A percentile compares a stretch with the other conserved stretches of the same genome.
These are phyloP conservation scores for Talaromyces thailandensis DNA, from an alignment of 495 filamentous ascomycete genomes.

Conservation along the genomic window DNA sequence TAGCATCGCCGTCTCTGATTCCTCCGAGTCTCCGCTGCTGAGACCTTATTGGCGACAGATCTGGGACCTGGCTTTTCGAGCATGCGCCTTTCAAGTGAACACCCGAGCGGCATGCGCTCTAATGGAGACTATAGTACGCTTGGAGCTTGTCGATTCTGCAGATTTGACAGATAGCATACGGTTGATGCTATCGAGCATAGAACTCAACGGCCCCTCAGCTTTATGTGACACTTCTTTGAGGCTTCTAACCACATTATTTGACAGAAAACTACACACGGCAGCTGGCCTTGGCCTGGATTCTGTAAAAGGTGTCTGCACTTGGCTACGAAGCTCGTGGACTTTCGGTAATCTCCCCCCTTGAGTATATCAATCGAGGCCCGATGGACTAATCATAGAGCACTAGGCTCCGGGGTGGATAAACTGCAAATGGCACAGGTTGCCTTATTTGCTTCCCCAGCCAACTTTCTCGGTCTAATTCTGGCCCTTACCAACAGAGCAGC, in stretches of 20 bases:
- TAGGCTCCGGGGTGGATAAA: slow-evolving; percentile 28
- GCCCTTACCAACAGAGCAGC: slow-evolving; percentile 32
- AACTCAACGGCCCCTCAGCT: slow-evolving; percentile 69
- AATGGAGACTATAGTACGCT: slow-evolving; percentile 55
- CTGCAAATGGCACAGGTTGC: slow-evolving; percentile 33
- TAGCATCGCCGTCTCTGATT: slow-evolving; percentile 23
- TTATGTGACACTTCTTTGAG: slow-evolving; percentile 72
- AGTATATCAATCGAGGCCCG: not conserved
- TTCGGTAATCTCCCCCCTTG: slow-evolving; percentile 41
- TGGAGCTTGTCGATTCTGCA: slow-evolving; percentile 52
- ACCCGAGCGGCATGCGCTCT: slow-evolving; percentile 78
- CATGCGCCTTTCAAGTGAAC: slow-evolving; percentile 56
- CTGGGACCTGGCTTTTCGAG: slow-evolving; percentile 66
- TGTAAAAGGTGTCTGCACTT: slow-evolving; percentile 62
- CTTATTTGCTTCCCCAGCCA: slow-evolving; percentile 29
- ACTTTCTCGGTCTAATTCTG: slow-evolving; percentile 28
- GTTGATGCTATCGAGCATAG: slow-evolving; percentile 61
- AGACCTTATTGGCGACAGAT: slow-evolving; percentile 54
- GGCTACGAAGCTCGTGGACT: slow-evolving; percentile 73
- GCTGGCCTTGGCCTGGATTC: slow-evolving; percentile 55
- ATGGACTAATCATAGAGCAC: slow-evolving; percentile 10
- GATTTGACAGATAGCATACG: slow-evolving; percentile 53
- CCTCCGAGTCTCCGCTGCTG: slow-evolving; percentile 21
- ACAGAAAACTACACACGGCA: slow-evolving; percentile 42
- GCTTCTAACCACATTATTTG: slow-evolving; percentile 57